Base-by-base conservation (phyloP, 225 moss, liverwort and hornwort species). In the Antitrichia curtipendula region DNA sequence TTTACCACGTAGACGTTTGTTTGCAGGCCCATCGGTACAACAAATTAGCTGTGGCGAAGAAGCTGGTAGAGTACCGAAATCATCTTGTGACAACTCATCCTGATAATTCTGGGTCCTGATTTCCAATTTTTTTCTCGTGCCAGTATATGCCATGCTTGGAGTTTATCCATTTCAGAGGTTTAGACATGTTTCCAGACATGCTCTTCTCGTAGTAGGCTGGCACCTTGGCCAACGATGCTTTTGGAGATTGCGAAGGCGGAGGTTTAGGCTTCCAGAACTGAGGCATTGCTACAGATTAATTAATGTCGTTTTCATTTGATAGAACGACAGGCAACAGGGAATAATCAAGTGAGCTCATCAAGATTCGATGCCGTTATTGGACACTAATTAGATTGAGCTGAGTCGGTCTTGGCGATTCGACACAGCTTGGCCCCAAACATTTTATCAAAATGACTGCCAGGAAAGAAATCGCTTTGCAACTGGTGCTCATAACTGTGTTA, bases 11-110 rank as follows among this genome's bases (percentile, higher is more conserved):
- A 43, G 82, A 52, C 65, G 72, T 71, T 83, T 78, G 83, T 40
- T 88, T 86, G 90, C 95, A 98, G 98, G 98, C 98, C 76, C 94
- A 95, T 52, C 90, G 94, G 52, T 98, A 96, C 84, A 98, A 98
- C 88, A 98, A 98, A 87, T 45, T 91, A 49, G 91, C 96, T 38
- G 96, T 97, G 86, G 97, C 96, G 68, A 98, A 95, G 91, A 94
- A 96, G 92, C 85, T 98, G 79, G 93, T 94, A 7, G 96, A 96
- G 75, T 98, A 96, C 83, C 94, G 96, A 28, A 92, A 98, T 88
- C 88, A 92, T 76, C 87, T 92, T 63, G 87, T 92, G 65, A 86
- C 88, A 83, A 90, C 88, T 60, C 85, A 92, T 49, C 58, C 87
- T 61, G 92, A 91, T 81, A 89, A 80, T 75, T 59, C 73, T 66